Conservation (phyloP, 2,329 filamentous ascomycete genomes). For the Metarhizium album region DNA sequence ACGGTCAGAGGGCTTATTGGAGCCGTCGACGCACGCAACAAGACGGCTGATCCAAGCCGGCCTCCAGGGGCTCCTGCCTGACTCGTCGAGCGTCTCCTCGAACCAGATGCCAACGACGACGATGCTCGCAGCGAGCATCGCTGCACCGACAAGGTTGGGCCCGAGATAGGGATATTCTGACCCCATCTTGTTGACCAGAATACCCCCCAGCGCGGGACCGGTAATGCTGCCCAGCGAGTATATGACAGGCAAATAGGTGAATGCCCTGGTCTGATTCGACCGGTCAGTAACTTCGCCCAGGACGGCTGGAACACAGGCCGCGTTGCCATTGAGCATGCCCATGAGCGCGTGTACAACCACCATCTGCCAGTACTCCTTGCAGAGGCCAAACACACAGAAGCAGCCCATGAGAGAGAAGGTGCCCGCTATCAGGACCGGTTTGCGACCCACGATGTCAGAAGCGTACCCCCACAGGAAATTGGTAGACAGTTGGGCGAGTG, state of each 20-base stretch:
- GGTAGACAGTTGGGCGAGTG: conserved; percentile 81
- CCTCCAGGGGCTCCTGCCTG: conserved; percentile 17
- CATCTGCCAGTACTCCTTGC: conserved; percentile 70
- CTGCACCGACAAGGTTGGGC: conserved; percentile 72
- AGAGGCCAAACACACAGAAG: conserved; percentile 82
- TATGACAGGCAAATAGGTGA: conserved; percentile 91
- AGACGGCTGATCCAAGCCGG: conserved; percentile 24
- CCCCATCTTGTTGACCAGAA: conserved; percentile 56
- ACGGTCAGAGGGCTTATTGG: conserved; percentile 11
- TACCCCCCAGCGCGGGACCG: conserved; percentile 79
- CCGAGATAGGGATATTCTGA: conserved; percentile 70
- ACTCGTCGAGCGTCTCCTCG: conserved; percentile 57
- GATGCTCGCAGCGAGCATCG: conserved; percentile 61
- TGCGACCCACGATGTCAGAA: conserved; percentile 58
- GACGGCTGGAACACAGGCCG: conserved; percentile 86
- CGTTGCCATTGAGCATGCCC: conserved; percentile 91
- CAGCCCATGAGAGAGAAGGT: conserved; percentile 73
- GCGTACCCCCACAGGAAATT: conserved; percentile 57
- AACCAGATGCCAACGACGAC: conserved; percentile 68
- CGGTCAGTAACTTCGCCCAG: conserved; percentile 91
- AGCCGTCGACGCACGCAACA: conserved; percentile 16
- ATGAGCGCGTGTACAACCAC: conserved; percentile 78
- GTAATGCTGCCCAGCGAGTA: conserved; percentile 92
- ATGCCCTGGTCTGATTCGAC: conserved; percentile 86
- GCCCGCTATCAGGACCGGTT: conserved; percentile 65